Evolutionary conservation across 768 basidiomycete genomes (phyloP).

Genomic region (Inosperma sp.): DNA sequence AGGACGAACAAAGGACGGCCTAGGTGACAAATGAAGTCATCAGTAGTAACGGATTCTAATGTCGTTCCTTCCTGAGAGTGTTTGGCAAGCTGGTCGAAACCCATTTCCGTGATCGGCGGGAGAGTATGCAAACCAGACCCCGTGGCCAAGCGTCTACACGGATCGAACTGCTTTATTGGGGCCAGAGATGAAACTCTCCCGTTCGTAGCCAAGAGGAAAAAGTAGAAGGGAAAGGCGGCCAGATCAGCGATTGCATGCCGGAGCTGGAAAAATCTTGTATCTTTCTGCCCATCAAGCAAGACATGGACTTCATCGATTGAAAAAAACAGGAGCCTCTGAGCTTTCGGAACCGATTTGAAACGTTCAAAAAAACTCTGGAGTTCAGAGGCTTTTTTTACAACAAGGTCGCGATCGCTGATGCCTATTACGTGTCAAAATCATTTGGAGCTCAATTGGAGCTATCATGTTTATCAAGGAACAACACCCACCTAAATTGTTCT

Average conservation of each 20-base stretch:
- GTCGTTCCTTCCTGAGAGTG: constrained; percentile 1
- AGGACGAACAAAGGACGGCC: constrained; percentile 19
- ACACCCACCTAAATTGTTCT: too few species aligned
- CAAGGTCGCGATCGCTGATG: too few species aligned
- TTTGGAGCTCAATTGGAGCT: too few species aligned
- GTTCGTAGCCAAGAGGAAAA: constrained; percentile 23
- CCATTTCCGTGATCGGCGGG: constrained; percentile 18
- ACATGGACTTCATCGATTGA: too few species aligned
- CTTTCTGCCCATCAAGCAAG: too few species aligned
- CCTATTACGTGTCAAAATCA: too few species aligned
- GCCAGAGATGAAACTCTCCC: constrained; percentile 16
- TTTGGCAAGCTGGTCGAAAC: constrained; percentile 24
- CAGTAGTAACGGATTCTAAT: constrained; percentile 16
- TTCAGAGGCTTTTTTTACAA: too few species aligned
- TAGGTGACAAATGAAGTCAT: constrained; percentile 17
- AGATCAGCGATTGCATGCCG: constrained; percentile 9
- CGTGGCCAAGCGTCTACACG: not conserved
- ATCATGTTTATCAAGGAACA: too few species aligned
- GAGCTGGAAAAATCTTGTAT: too few species aligned
- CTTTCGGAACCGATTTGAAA: too few species aligned
- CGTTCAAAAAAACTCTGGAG: too few species aligned
- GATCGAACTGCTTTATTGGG: not conserved
- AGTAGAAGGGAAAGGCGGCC: constrained; percentile 13
- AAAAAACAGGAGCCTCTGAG: too few species aligned
- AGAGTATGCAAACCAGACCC: not conserved